phyloP scores from a whole-genome alignment of 352 stramenopile genomes.

The Phytophthora constricta region DNA sequence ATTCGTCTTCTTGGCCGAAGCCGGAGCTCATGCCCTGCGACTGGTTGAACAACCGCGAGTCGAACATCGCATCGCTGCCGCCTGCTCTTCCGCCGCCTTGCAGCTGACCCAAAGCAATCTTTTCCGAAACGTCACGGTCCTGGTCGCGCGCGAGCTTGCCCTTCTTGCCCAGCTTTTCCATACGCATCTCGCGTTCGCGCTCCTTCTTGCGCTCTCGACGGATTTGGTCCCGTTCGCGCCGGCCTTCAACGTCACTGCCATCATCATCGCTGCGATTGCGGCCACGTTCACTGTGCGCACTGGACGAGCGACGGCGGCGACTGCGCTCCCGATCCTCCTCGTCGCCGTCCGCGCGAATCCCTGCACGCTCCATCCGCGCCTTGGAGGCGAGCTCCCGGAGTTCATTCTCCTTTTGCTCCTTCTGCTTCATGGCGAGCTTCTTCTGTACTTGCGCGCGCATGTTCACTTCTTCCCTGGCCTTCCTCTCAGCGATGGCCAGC shows the following conservation, averaged over 20 bases:
- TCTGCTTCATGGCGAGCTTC: constrained; percentile 92
- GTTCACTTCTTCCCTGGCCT: constrained; percentile 97
- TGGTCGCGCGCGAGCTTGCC: constrained; percentile 94
- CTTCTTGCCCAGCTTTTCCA: constrained; percentile 94
- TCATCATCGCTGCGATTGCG: constrained; percentile 23
- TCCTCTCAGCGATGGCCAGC: constrained; percentile 97
- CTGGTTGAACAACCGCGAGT: constrained; percentile 99
- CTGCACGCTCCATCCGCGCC: constrained; percentile 92
- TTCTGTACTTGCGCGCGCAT: constrained; percentile 92
- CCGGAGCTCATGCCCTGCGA: constrained; percentile 94
- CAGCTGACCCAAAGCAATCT: constrained; percentile 98
- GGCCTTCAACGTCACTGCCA: constrained; percentile 51
- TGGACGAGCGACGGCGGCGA: constrained; percentile 30
- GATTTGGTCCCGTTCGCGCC: constrained; percentile 73
- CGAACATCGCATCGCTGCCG: constrained; percentile 92
- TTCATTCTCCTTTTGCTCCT: constrained; percentile 96
- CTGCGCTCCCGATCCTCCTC: constrained; percentile 32
- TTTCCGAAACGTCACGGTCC: constrained; percentile 98
- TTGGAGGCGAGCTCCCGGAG: constrained; percentile 94
- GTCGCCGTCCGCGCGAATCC: constrained; percentile 45
- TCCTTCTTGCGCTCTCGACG: constrained; percentile 94
- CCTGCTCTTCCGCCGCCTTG: constrained; percentile 84
- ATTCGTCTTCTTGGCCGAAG: constrained; percentile 98
- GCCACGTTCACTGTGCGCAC: constrained; percentile 18
- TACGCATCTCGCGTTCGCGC: constrained; percentile 93